Conservation (phyloP, 2,329 filamentous ascomycete genomes). For the Aspergillus sp. region DNA sequence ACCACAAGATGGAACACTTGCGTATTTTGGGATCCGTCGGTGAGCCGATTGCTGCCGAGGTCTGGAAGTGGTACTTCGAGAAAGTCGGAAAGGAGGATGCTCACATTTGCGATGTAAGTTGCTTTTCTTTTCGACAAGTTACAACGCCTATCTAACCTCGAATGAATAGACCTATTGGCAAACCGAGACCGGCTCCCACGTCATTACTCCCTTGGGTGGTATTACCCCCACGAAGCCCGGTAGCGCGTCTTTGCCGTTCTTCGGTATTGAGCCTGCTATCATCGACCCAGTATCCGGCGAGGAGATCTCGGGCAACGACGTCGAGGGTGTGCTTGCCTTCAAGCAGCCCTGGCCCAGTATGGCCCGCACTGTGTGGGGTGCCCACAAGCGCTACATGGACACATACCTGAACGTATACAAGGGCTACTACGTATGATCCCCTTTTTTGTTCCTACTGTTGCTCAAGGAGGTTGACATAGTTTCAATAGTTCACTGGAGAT, state of each 20-base stretch:
- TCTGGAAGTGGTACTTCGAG: constrained; percentile 99
- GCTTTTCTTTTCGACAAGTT: neutral
- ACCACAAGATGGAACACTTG: constrained; percentile 83
- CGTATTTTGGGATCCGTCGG: constrained; percentile 92
- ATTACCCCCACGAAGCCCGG: constrained; percentile 96
- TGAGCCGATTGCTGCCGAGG: constrained; percentile 94
- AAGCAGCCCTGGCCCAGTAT: constrained; percentile 99
- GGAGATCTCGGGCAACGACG: constrained; percentile 92
- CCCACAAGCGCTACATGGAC: constrained; percentile 98
- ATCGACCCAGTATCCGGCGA: constrained; percentile 94
- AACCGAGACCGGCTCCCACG: constrained; percentile 96
- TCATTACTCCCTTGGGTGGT: constrained; percentile 89
- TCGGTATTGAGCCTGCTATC: constrained; percentile 95
- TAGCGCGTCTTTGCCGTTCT: constrained; percentile 94
- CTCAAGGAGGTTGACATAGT: constrained; percentile 7
- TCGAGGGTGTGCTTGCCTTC: constrained; percentile 94
- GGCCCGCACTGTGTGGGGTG: constrained; percentile 96
- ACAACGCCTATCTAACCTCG: neutral
- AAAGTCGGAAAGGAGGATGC: constrained; percentile 89
- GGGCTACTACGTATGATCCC: constrained; percentile 84
- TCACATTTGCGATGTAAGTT: constrained; percentile 87
- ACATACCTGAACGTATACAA: constrained; percentile 98
- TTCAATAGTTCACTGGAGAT: constrained; percentile 59
- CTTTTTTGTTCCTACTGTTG: neutral
- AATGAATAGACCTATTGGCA: constrained; percentile 90